Evolutionary conservation across 2,329 filamentous ascomycete genomes (phyloP).

Genomic region (Hypoxylon sp.): DNA sequence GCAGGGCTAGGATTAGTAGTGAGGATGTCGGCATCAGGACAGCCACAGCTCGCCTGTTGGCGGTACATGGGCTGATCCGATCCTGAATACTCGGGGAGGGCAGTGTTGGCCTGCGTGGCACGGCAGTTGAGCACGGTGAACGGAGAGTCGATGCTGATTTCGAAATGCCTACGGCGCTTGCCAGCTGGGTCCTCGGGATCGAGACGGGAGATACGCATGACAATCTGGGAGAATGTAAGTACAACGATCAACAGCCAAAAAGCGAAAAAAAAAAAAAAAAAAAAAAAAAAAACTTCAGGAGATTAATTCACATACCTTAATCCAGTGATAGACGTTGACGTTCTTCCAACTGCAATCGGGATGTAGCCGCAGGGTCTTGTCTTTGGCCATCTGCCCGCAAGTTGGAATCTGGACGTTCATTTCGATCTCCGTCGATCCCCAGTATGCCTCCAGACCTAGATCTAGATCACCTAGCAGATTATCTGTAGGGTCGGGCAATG

Average conservation of each 20-base stretch:
- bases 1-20: constrained; percentile 72
- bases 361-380: constrained; percentile 72
- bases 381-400: constrained; percentile 83
- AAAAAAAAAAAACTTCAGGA: not conserved
- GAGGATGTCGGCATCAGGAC: constrained; percentile 57
- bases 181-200: constrained; percentile 78
- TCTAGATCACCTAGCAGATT: constrained; percentile 86
- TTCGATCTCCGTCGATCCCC: constrained; percentile 92
- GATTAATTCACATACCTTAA: constrained; percentile 69
- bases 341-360: constrained; percentile 95
- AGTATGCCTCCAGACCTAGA: constrained; percentile 72
- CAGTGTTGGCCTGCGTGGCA: constrained; percentile 89
- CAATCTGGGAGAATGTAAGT: constrained; percentile 66
- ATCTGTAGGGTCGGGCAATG: constrained; percentile 62
- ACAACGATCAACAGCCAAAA: not conserved
- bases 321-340: constrained; percentile 95
- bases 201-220: constrained; percentile 87
- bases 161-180: constrained; percentile 84
- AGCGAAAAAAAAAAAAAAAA: not conserved
- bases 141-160: constrained; percentile 95
- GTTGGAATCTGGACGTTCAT: constrained; percentile 93
- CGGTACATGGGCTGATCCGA: constrained; percentile 61
- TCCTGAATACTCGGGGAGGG: constrained; percentile 78
- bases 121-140: constrained; percentile 93
- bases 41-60: constrained; percentile 61